Conservation (phyloP, 352 stramenopile species). For the Phytophthora tubulina region DNA sequence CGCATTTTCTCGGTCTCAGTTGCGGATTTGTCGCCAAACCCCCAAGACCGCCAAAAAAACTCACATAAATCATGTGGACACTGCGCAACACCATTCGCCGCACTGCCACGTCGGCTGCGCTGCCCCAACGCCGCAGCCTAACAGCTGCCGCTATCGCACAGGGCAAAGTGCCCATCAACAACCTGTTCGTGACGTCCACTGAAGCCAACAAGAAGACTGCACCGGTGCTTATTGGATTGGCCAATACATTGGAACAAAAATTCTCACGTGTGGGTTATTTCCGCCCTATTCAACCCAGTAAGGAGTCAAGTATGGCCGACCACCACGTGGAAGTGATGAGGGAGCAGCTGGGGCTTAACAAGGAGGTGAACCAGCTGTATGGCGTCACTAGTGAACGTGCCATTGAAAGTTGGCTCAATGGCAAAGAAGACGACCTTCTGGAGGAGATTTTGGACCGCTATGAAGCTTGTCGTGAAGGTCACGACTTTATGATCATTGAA, state of each 20-base stretch:
- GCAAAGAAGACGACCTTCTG: conserved; percentile 72
- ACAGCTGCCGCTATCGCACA: conserved; percentile 49
- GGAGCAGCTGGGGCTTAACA: conserved; percentile 61
- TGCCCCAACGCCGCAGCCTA: conserved; percentile 32
- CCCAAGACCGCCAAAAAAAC: background rate
- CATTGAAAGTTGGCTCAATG: conserved; percentile 59
- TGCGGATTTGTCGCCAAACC: conserved; percentile 27
- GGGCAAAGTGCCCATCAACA: conserved; percentile 64
- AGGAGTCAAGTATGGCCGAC: conserved; percentile 45
- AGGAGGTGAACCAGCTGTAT: conserved; percentile 54
- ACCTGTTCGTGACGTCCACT: conserved; percentile 77
- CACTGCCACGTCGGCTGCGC: conserved; percentile 4
- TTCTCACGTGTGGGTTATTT: conserved; percentile 82
- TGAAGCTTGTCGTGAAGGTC: conserved; percentile 57
- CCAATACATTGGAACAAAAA: conserved; percentile 79
- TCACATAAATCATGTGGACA: conserved; percentile 24
- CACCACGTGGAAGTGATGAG: conserved; percentile 81
- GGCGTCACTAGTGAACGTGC: conserved; percentile 69
- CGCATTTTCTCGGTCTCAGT: conserved; percentile 12
- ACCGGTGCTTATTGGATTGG: conserved; percentile 73
- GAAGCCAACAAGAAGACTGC: conserved; percentile 71
- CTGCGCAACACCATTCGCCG: conserved; percentile 30
- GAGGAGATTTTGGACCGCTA: conserved; percentile 77
- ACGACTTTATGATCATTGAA: conserved; percentile 90
- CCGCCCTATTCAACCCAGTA: conserved; percentile 69